Evolutionary conservation across 164 flowering plant species (phyloP).

Genomic region (Malania oleifera): DNA sequence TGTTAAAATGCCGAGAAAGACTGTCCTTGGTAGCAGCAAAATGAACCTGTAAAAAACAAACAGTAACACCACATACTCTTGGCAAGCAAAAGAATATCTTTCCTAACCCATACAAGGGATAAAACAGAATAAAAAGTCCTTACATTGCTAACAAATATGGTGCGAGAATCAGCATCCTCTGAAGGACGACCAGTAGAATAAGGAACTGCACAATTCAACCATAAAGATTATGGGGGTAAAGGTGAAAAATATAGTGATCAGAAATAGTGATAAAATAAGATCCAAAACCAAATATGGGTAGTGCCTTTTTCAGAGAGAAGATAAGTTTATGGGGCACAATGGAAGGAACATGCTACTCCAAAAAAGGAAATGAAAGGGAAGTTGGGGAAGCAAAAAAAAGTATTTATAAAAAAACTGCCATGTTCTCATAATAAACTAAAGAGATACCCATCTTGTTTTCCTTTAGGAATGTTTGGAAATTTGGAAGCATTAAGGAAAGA

Average conservation of each 20-base stretch:
- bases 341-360: neutral
- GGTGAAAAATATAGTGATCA: no score
- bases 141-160: constrained; percentile 89
- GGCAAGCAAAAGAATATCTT: neutral
- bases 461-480: no score
- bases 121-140: constrained; percentile 5
- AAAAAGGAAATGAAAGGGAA: neutral
- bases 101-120: neutral
- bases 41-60: constrained; percentile 60
- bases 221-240: constrained; percentile 1
- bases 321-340: neutral
- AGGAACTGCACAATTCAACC: constrained; percentile 42
- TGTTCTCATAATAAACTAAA: no score
- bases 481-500: no score
- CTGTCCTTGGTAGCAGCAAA: constrained; percentile 94
- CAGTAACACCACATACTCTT: neutral
- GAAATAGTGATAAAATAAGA: neutral
- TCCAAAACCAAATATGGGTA: neutral
- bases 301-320: neutral
- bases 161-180: constrained; percentile 84
- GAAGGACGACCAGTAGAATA: constrained; percentile 42
- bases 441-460: no score
- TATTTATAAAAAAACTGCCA: no score
- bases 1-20: constrained; percentile 85
- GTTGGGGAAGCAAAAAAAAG: neutral